A percentile compares a stretch with the other conserved stretches of the same genome.
Evolutionary conservation across 345 rosid species (phyloP).

Genomic region (Eucalyptus regnans): DNA sequence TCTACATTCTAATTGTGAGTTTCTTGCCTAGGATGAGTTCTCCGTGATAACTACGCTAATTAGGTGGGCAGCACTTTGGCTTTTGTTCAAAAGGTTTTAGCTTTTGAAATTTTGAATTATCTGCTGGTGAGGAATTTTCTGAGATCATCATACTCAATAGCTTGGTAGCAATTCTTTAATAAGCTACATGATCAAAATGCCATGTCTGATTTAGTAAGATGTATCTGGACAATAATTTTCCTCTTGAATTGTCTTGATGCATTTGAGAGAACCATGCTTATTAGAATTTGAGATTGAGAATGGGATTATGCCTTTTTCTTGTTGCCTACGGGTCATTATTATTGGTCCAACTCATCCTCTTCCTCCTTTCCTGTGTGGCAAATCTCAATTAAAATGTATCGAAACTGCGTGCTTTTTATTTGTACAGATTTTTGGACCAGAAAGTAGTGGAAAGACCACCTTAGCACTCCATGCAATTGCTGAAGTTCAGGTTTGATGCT

Average conservation of each 20-base stretch:
- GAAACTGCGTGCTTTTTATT: background rate
- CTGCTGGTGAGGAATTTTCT: background rate
- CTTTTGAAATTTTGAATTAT: background rate
- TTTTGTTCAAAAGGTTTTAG: background rate
- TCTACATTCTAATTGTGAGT: background rate
- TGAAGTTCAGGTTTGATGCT: conserved; percentile 69
- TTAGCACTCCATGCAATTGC: conserved; percentile 98
- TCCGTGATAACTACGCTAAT: background rate
- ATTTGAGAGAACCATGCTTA: background rate
- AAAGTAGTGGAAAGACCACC: conserved; percentile 95
- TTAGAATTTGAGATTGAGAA: background rate
- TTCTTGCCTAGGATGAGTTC: background rate
- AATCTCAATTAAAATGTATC: background rate
- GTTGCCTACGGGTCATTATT: background rate
- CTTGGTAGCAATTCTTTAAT: background rate
- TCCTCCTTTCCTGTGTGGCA: background rate
- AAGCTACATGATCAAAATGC: background rate
- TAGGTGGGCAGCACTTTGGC: background rate
- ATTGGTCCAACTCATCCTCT: background rate
- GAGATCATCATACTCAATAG: background rate
- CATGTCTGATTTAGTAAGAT: background rate
- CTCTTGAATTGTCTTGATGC: background rate
- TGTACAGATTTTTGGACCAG: conserved; percentile 86
- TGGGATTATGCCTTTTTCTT: background rate
- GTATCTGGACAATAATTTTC: background rate